Conservation (phyloP, 352 stramenopile species). For the Phytophthora ramorum region DNA sequence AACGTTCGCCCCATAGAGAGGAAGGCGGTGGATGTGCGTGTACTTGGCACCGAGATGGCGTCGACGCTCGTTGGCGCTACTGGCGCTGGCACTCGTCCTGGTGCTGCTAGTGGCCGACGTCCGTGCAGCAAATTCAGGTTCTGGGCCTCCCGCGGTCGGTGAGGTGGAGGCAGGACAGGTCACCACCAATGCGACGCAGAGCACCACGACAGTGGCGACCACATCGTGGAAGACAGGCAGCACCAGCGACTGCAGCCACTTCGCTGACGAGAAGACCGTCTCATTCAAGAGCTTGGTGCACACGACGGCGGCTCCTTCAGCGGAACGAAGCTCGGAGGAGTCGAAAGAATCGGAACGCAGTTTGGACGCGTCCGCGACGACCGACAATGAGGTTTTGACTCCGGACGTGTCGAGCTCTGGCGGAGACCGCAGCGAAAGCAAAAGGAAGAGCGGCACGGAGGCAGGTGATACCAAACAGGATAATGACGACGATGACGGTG, state of each 20-base stretch:
- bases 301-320: constrained; percentile 4
- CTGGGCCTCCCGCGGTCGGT: neutral
- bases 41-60: constrained; percentile 41
- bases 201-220: constrained; percentile 14
- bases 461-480: constrained; percentile 5
- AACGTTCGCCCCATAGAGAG: constrained; percentile 20
- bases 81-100: constrained; percentile 9
- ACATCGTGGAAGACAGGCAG: constrained; percentile 18
- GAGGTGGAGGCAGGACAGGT: constrained; percentile 24
- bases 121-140: constrained; percentile 8
- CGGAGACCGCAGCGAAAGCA: neutral
- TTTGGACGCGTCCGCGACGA: neutral
- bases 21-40: constrained; percentile 30
- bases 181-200: constrained; percentile 22
- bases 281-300: constrained; percentile 29
- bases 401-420: neutral
- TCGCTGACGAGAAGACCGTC: constrained; percentile 19
- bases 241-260: constrained; percentile 12
- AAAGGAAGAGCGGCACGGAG: neutral
- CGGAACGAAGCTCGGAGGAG: constrained; percentile 1
- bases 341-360: constrained; percentile 1
- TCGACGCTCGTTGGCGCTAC: constrained; percentile 10
- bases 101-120: constrained; percentile 13
- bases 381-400: constrained; percentile 3
- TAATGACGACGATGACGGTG: constrained; percentile 3